Percentiles rank a stretch among this genome's conserved stretches.
Conservation (phyloP, 768 basidiomycete genomes). For the Leucocoprinus sp. region DNA sequence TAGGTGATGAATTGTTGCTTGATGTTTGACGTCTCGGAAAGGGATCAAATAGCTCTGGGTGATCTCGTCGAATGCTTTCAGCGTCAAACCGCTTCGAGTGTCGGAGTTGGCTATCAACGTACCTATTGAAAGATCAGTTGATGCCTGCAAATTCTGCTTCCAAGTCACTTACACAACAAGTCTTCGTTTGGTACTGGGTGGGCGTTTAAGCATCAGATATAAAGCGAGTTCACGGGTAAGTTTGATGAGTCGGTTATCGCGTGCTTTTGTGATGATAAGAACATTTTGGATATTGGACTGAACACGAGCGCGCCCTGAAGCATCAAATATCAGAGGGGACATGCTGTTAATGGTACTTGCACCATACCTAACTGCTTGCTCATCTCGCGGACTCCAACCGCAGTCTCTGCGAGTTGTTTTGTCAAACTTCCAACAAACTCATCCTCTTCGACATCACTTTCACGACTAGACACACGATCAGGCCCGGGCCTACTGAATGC, state of each 20-base stretch:
- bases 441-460: conserved; percentile 50
- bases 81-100: conserved; percentile 92
- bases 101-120: conserved; percentile 89
- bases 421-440: conserved; percentile 75
- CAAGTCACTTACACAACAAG: conserved; percentile 65
- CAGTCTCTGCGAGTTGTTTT: conserved; percentile 91
- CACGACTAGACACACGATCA: conserved; percentile 14
- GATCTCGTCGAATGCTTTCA: conserved; percentile 72
- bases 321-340: conserved; percentile 10
- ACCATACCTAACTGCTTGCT: conserved; percentile 87
- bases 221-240: conserved; percentile 90
- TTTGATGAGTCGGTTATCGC: conserved; percentile 93
- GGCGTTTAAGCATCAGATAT: conserved; percentile 89
- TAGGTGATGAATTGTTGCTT: conserved; percentile 52
- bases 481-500: conserved; percentile 14
- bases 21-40: conserved; percentile 69
- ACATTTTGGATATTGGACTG: conserved; percentile 87
- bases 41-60: conserved; percentile 84
- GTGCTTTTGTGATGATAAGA: conserved; percentile 93
- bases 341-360: neutral
- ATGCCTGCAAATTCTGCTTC: neutral
- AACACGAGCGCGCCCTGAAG: conserved; percentile 81
- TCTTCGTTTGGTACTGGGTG: conserved; percentile 57
- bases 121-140: conserved; percentile 36
- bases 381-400: conserved; percentile 96